Base-by-base conservation (phyloP, 2,329 filamentous ascomycete genomes). In the Alternaria triticina region DNA sequence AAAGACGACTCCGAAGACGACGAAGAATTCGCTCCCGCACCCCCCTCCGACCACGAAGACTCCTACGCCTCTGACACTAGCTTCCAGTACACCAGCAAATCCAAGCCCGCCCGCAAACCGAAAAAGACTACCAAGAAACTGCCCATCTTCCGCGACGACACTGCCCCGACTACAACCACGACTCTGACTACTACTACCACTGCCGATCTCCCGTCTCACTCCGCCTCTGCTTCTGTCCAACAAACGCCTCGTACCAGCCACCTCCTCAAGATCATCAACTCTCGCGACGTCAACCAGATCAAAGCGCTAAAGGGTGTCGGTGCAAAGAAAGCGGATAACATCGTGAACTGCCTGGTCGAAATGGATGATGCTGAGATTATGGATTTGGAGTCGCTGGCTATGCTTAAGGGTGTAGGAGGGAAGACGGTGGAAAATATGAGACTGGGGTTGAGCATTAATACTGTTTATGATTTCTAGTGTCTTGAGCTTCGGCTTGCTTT, bases 251-350 rank as follows among this genome's bases (percentile, higher is more conserved):
- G 88, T 4, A 90, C 89, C 7, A 84, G 84, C 65, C 86, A 87
- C 62, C 81, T 94, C 3, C 84, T 94, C 3, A 83, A 87, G 50
- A 90, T 93, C 71, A 87, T 94, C 80, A 94, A 94, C 82, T 92
- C 90, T 20, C 86, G 89, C 52, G 89, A 94, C 64, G 80, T 90
- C 17, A 82, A 82, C 13, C 83, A 87, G 74, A 93, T 94, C 78
- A 87, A 86, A 71, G 81, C 87, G 4, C 83, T 94, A 2, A 88
- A 88, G 43, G 91, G 91, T 2, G 89, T 94, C 11, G 91, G 91
- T 0, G 84, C 88, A 2, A 93, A 93, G 82, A 91, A 90, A 77
- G 91, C 91, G 3, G 83, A 85, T 61, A 81, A 79, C 11, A 86
- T 86, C 40, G 83, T 85, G 1, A 82, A 82, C 43, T 82, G 79